These are phyloP conservation scores for Erythrobasidium hasegawianum DNA, from an alignment of 1,284 basidiomycete species.

Conservation along the genomic window DNA sequence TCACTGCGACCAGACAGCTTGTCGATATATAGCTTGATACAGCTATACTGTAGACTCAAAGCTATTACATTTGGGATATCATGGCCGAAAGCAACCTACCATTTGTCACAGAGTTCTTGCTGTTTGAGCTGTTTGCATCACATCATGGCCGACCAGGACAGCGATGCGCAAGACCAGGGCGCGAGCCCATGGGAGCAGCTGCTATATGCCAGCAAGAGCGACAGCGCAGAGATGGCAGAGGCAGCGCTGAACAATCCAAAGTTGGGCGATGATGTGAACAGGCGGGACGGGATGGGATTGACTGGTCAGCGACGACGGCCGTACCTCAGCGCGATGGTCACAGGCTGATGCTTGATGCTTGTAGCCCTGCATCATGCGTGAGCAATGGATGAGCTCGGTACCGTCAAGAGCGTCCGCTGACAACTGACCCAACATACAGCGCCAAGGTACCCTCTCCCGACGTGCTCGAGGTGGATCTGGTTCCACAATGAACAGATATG, in stretches of 20 bases:
- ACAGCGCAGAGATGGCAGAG: conserved; percentile 66
- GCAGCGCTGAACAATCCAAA: conserved; percentile 57
- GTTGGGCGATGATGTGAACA: conserved; percentile 61
- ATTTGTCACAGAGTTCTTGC: too few species aligned
- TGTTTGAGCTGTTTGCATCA: too few species aligned
- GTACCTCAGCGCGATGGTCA: too few species aligned
- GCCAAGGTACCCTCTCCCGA: conserved; percentile 20
- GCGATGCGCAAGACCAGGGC: background rate
- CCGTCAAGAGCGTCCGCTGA: conserved; percentile 2
- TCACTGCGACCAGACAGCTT: too few species aligned
- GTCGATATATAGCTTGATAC: too few species aligned
- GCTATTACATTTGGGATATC: too few species aligned
- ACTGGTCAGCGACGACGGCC: too few species aligned
- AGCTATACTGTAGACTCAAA: too few species aligned
- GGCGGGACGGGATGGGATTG: conserved; percentile 58
- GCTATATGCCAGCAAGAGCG: conserved; percentile 67
- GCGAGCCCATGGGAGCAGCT: conserved; percentile 47
- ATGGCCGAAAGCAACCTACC: too few species aligned
- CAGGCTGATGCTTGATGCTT: too few species aligned
- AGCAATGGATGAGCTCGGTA: conserved; percentile 50
- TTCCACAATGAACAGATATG: too few species aligned
- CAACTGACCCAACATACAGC: conserved; percentile 15
- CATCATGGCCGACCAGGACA: too few species aligned
- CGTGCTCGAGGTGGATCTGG: conserved; percentile 15
- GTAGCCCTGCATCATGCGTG: conserved; percentile 80